A percentile compares a stretch with the other conserved stretches of the same genome.
phyloP scores from a whole-genome alignment of 2,329 filamentous ascomycete species.

The Aspergillus neoniger region DNA sequence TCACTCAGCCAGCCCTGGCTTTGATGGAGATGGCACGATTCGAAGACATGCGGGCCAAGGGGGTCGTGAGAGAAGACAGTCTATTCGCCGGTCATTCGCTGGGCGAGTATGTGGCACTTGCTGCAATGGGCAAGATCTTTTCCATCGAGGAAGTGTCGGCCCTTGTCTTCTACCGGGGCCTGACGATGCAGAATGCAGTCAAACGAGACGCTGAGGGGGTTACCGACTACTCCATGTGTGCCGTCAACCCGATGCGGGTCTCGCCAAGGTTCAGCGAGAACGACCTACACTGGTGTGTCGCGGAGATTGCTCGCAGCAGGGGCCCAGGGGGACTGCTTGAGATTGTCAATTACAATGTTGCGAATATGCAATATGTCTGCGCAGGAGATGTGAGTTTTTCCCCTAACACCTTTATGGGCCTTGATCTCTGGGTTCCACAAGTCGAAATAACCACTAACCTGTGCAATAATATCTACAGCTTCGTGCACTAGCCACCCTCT shows the following conservation, averaged over 20 bases:
- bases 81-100: constrained; percentile 95
- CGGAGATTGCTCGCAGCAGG: no score
- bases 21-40: constrained; percentile 99
- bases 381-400: constrained; percentile 52
- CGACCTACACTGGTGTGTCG: no score
- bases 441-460: no score
- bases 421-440: not conserved
- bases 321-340: constrained; percentile 65
- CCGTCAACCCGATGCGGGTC: constrained; percentile 92
- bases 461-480: no score
- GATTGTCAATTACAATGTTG: constrained; percentile 87
- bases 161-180: constrained; percentile 93
- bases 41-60: constrained; percentile 94
- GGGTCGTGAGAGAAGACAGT: constrained; percentile 86
- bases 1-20: constrained; percentile 92
- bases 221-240: constrained; percentile 97
- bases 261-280: no score
- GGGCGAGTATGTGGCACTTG: constrained; percentile 93
- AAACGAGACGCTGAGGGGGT: constrained; percentile 86
- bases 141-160: constrained; percentile 93
- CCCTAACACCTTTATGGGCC: not conserved
- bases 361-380: constrained; percentile 65
- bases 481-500: no score
- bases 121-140: constrained; percentile 92
- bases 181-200: constrained; percentile 97